A percentile compares a stretch with the other conserved stretches of the same genome.
Conservation (phyloP, 2,329 filamentous ascomycete genomes). For the Periconia digitata region DNA sequence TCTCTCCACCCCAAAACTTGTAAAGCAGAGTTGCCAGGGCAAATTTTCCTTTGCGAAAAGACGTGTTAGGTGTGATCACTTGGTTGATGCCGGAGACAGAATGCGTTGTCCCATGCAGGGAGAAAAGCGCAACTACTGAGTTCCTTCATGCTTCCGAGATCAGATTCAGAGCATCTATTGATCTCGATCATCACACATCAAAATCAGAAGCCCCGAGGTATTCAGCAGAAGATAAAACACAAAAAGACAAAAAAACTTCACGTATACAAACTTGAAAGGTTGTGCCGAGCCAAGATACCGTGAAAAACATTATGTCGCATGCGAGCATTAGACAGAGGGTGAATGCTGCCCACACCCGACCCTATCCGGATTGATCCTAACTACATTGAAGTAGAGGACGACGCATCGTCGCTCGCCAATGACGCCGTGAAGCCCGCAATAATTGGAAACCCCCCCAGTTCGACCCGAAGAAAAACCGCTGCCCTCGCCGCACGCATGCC, state of each 20-base stretch:
- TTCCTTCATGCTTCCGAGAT: too few relatives aligned
- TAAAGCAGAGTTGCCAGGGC: too few relatives aligned
- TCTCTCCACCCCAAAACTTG: too few relatives aligned
- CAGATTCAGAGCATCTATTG: too few relatives aligned
- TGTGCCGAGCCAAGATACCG: too few relatives aligned
- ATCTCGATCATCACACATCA: too few relatives aligned
- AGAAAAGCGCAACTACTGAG: not conserved
- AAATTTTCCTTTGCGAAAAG: too few relatives aligned
- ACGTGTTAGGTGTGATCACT: not conserved
- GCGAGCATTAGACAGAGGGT: not conserved
- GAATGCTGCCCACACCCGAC: not conserved
- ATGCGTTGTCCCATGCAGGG: not conserved
- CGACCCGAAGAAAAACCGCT: constrained; percentile 3
- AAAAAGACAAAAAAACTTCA: too few relatives aligned
- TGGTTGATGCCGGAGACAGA: not conserved
- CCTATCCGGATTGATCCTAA: constrained; percentile 11
- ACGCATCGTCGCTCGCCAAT: constrained; percentile 20
- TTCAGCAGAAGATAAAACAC: too few relatives aligned
- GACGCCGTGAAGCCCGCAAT: constrained; percentile 29
- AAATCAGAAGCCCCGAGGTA: too few relatives aligned
- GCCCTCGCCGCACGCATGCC: not conserved
- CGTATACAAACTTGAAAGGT: too few relatives aligned
- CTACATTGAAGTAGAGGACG: constrained; percentile 25
- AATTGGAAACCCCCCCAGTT: constrained; percentile 17
- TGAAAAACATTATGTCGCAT: too few relatives aligned